Conservation (phyloP, 2,329 filamentous ascomycete species). For the Cladosporium sp. region DNA sequence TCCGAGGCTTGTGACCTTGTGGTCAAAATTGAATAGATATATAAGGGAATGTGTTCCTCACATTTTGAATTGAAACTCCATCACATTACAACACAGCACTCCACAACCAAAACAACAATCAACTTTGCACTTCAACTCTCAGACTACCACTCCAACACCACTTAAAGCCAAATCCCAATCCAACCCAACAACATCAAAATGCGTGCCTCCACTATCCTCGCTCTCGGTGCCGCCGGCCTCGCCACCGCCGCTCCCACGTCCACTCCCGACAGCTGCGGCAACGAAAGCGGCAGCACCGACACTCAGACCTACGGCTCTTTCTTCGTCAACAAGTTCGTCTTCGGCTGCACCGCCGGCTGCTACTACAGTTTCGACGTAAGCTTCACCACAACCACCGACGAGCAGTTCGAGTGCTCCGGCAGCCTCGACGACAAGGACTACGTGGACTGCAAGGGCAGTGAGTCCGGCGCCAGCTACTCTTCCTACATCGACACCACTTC, state of each 20-base stretch:
- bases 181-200: slow-evolving; percentile 23
- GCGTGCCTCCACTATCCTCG: slow-evolving; percentile 25
- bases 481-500: slow-evolving; percentile 27
- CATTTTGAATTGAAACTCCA: background rate
- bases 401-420: slow-evolving; percentile 26
- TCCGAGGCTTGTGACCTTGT: background rate
- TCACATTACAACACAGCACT: background rate
- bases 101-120: background rate
- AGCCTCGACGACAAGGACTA: slow-evolving; percentile 25
- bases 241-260: slow-evolving; percentile 23
- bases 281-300: slow-evolving; percentile 4
- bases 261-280: slow-evolving; percentile 3
- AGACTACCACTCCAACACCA: slow-evolving; percentile 2
- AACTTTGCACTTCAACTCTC: background rate
- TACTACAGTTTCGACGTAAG: slow-evolving; percentile 27
- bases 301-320: slow-evolving; percentile 19
- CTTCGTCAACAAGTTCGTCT: slow-evolving; percentile 30
- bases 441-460: slow-evolving; percentile 27
- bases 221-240: slow-evolving; percentile 24
- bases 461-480: slow-evolving; percentile 16
- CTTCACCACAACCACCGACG: slow-evolving; percentile 21
- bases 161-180: slow-evolving; percentile 7
- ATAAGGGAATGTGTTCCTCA: background rate
- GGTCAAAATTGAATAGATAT: background rate
- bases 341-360: slow-evolving; percentile 29